Percentiles rank a stretch among this genome's conserved stretches.
These are phyloP conservation scores for Ogataea hybrid DNA, from an alignment of 1,139 yeast genomes.

Conservation along the genomic window DNA sequence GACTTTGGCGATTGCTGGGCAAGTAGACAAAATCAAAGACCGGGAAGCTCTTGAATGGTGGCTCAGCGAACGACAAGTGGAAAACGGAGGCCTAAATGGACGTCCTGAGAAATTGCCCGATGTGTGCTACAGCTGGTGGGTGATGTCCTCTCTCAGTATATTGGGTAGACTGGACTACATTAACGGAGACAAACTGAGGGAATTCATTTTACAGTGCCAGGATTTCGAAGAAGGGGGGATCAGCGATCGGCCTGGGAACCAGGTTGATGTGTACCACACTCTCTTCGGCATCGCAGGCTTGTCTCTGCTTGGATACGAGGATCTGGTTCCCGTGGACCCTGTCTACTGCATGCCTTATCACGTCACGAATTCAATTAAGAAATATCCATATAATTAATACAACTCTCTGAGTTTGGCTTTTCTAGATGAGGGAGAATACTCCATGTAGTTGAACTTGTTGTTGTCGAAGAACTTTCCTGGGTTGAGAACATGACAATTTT, in stretches of 20 bases:
- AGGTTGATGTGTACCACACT: slow-evolving; percentile 91
- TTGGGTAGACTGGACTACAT: slow-evolving; percentile 72
- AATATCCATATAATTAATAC: slow-evolving; percentile 43
- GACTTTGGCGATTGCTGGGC: slow-evolving; percentile 65
- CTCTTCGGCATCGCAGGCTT: slow-evolving; percentile 87
- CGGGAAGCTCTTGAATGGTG: slow-evolving; percentile 65
- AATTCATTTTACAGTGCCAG: slow-evolving; percentile 74
- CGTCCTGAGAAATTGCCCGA: slow-evolving; percentile 96
- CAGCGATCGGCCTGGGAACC: slow-evolving; percentile 87
- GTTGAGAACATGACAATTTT: slow-evolving; percentile 79
- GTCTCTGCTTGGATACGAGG: slow-evolving; percentile 63
- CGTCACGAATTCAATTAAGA: slow-evolving; percentile 45
- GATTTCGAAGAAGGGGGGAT: slow-evolving; percentile 83
- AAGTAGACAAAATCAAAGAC: slow-evolving; percentile 51
- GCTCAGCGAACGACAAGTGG: slow-evolving; percentile 91
- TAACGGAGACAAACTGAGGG: slow-evolving; percentile 54
- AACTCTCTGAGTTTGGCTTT: slow-evolving; percentile 48
- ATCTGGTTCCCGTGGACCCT: slow-evolving; percentile 69
- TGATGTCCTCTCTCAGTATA: slow-evolving; percentile 72
- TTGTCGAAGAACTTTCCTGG: slow-evolving; percentile 55
- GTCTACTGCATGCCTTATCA: slow-evolving; percentile 74
- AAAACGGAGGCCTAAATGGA: slow-evolving; percentile 91
- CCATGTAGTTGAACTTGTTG: slow-evolving; percentile 61
- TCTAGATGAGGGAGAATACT: slow-evolving; percentile 62
- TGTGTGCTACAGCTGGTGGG: slow-evolving; percentile 99